phyloP scores from a whole-genome alignment of 78 protist species.

The Dictyostelium purpureum region DNA sequence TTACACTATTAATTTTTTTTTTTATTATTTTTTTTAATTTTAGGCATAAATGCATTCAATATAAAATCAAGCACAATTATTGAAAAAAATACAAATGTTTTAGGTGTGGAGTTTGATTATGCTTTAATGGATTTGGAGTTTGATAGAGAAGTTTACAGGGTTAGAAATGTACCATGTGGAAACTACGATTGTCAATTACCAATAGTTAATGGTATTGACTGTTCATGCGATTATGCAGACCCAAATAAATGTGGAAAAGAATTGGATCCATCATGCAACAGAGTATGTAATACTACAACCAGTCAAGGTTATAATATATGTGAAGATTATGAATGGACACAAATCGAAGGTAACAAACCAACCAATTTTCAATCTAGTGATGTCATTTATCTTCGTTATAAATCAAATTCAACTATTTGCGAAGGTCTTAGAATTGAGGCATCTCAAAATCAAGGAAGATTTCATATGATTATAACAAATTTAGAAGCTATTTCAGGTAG shows the following conservation, averaged over 20 bases:
- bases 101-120: conserved; percentile 38
- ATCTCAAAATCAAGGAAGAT: conserved; percentile 11
- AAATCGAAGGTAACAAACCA: conserved; percentile 10
- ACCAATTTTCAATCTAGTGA: background rate
- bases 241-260: background rate
- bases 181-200: conserved; percentile 11
- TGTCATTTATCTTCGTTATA: background rate
- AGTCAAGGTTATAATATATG: too few relatives aligned
- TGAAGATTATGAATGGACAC: too few relatives aligned
- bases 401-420: conserved; percentile 29
- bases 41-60: background rate
- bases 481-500: background rate
- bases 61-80: background rate
- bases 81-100: conserved; percentile 24
- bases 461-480: background rate
- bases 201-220: background rate
- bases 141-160: conserved; percentile 22
- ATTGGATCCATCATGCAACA: background rate
- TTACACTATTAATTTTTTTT: background rate
- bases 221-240: conserved; percentile 58
- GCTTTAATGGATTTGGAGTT: conserved; percentile 53
- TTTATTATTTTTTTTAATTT: background rate
- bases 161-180: conserved; percentile 14
- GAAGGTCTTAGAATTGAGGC: conserved; percentile 23
- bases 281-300: background rate